Evolutionary conservation across 2,329 filamentous ascomycete species (phyloP).

Genomic region (Pseudogymnoascus destructans): DNA sequence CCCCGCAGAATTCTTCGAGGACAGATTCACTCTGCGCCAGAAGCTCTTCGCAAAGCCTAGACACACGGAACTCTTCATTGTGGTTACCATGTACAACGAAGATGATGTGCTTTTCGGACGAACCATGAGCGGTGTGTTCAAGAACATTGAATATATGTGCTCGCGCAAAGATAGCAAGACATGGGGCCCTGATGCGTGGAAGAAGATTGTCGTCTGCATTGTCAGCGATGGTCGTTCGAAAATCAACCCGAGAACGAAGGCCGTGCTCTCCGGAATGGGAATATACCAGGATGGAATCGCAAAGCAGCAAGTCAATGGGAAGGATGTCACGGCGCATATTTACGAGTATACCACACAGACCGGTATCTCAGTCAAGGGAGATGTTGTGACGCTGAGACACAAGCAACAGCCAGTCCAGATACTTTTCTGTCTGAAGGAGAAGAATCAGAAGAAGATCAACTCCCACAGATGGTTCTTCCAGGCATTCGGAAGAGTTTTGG

Average conservation of each 20-base stretch:
- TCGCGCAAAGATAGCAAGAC: slow-evolving; percentile 86
- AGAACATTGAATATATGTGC: slow-evolving; percentile 98
- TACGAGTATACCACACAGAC: slow-evolving; percentile 92
- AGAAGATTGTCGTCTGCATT: slow-evolving; percentile 97
- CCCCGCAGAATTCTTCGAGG: slow-evolving; percentile 72
- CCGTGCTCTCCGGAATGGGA: slow-evolving; percentile 81
- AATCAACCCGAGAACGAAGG: slow-evolving; percentile 85
- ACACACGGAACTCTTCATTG: slow-evolving; percentile 91
- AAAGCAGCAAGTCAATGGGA: slow-evolving; percentile 93
- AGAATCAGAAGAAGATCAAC: slow-evolving; percentile 99
- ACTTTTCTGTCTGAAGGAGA: slow-evolving; percentile 96
- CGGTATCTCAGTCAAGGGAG: slow-evolving; percentile 78
- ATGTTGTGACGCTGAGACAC: slow-evolving; percentile 66
- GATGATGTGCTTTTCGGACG: slow-evolving; percentile 92
- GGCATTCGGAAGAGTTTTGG: slow-evolving; percentile 80
- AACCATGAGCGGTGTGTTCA: slow-evolving; percentile 94
- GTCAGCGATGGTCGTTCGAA: slow-evolving; percentile 95
- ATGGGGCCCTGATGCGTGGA: slow-evolving; percentile 98
- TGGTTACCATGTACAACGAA: slow-evolving; percentile 98
- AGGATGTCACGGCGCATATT: slow-evolving; percentile 93
- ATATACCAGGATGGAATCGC: slow-evolving; percentile 98
- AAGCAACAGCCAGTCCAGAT: slow-evolving; percentile 89
- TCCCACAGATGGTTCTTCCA: slow-evolving; percentile 99
- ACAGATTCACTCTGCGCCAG: slow-evolving; percentile 85
- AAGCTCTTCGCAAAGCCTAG: slow-evolving; percentile 82